phyloP scores from a whole-genome alignment of 345 rosid species.

The Citrus mangshanensis region DNA sequence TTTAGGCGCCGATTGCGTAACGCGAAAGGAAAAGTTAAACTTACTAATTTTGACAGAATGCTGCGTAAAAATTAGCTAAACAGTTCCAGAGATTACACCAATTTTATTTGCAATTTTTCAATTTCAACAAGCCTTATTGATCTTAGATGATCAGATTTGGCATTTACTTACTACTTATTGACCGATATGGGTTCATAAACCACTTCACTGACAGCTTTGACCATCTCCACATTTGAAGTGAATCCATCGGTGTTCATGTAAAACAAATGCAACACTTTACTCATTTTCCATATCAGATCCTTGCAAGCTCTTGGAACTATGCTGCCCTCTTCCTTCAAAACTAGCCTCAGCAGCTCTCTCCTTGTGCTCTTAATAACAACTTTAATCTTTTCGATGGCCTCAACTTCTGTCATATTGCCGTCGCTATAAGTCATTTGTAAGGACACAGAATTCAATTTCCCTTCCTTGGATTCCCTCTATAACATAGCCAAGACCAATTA shows the following conservation, averaged over 20 bases:
- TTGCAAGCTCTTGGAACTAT: slow-evolving; percentile 65
- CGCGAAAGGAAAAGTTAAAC: too few species aligned
- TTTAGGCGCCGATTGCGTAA: too few species aligned
- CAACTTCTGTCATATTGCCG: slow-evolving; percentile 31
- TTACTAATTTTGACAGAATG: too few species aligned
- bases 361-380: slow-evolving; percentile 27
- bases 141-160: background rate
- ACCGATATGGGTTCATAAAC: slow-evolving; percentile 40
- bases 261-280: slow-evolving; percentile 61
- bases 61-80: too few species aligned
- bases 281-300: slow-evolving; percentile 78
- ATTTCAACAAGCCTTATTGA: background rate
- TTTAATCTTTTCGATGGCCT: slow-evolving; percentile 36
- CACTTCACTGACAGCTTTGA: slow-evolving; percentile 43
- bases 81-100: background rate
- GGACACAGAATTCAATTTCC: slow-evolving; percentile 68
- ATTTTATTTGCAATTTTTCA: background rate
- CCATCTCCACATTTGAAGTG: slow-evolving; percentile 43
- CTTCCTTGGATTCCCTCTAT: slow-evolving; percentile 73
- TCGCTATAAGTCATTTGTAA: slow-evolving; percentile 45
- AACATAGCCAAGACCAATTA: slow-evolving; percentile 1
- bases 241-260: slow-evolving; percentile 79
- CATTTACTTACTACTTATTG: background rate
- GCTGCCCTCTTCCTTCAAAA: slow-evolving; percentile 51
- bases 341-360: slow-evolving; percentile 47